Conservation (phyloP, 2,329 filamentous ascomycete genomes). For the Pseudohalonectria lignicola region DNA sequence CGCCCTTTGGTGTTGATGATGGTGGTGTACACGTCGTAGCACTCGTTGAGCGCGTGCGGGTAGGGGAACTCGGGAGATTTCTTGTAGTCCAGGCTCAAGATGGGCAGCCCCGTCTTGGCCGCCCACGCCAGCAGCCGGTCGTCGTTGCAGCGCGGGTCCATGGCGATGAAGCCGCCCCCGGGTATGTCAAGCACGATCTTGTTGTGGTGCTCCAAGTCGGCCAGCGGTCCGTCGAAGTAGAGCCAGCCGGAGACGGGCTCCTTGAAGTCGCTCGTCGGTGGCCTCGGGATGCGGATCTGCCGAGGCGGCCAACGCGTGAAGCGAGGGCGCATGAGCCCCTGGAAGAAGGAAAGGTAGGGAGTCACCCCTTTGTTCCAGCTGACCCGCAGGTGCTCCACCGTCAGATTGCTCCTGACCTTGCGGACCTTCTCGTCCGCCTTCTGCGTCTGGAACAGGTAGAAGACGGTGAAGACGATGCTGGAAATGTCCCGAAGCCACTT, state of each 20-base stretch:
- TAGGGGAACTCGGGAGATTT: slow-evolving; percentile 81
- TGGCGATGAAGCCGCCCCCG: slow-evolving; percentile 90
- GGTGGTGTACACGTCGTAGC: slow-evolving; percentile 73
- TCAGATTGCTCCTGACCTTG: slow-evolving; percentile 76
- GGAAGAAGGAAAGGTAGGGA: slow-evolving; percentile 68
- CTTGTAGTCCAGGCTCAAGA: slow-evolving; percentile 83
- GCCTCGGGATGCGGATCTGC: slow-evolving; percentile 73
- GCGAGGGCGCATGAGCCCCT: slow-evolving; percentile 62
- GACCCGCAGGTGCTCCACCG: slow-evolving; percentile 81
- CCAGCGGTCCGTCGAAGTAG: slow-evolving; percentile 83
- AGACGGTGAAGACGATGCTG: slow-evolving; percentile 74
- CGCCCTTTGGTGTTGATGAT: slow-evolving; percentile 62
- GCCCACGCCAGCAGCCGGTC: slow-evolving; percentile 93
- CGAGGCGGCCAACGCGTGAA: slow-evolving; percentile 74
- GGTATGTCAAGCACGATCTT: slow-evolving; percentile 82
- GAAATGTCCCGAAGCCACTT: slow-evolving; percentile 76
- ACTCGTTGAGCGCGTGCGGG: slow-evolving; percentile 77
- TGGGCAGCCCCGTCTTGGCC: slow-evolving; percentile 73
- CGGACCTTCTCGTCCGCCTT: slow-evolving; percentile 94
- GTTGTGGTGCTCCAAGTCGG: slow-evolving; percentile 38
- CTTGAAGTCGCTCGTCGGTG: slow-evolving; percentile 66
- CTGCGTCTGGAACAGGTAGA: slow-evolving; percentile 88
- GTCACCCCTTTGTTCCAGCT: slow-evolving; percentile 94
- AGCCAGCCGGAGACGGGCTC: slow-evolving; percentile 81
- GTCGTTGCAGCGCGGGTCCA: slow-evolving; percentile 90